These are phyloP conservation scores for Gloeophyllum trabeum DNA, from an alignment of 768 basidiomycete species.

Conservation along the genomic window DNA sequence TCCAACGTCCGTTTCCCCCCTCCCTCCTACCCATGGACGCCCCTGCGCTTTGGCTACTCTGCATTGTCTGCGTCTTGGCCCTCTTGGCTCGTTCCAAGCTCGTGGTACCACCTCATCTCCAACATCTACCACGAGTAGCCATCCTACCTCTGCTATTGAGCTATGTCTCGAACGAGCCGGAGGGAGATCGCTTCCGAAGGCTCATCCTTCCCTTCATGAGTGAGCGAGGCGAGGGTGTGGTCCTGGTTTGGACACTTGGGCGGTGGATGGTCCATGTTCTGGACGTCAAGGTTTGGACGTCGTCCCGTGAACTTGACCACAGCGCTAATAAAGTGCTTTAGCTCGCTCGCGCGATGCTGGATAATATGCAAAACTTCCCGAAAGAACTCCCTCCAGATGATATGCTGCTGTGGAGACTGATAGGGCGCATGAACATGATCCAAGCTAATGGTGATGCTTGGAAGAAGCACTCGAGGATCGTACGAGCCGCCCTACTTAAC, in stretches of 20 bases:
- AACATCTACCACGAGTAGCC: conserved; percentile 24
- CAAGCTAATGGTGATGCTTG: conserved; percentile 26
- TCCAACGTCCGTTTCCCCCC: no score
- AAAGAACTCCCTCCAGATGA: conserved; percentile 18
- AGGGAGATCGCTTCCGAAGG: conserved; percentile 20
- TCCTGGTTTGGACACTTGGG: conserved; percentile 26
- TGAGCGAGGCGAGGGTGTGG: conserved; percentile 18
- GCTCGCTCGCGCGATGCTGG: conserved; percentile 2
- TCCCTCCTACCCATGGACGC: no score
- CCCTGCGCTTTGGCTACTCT: no score
- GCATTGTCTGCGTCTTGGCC: no score
- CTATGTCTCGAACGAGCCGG: conserved; percentile 22
- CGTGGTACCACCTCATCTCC: conserved; percentile 17
- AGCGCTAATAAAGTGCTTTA: not conserved
- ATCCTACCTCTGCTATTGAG: conserved; percentile 20
- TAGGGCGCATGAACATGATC: conserved; percentile 23
- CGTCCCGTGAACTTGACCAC: not conserved
- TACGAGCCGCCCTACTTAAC: conserved; percentile 22
- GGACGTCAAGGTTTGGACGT: conserved; percentile 19
- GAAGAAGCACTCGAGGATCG: conserved; percentile 23
- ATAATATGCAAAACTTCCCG: conserved; percentile 4
- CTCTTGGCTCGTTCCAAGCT: not conserved
- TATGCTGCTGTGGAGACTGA: conserved; percentile 24
- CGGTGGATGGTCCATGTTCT: conserved; percentile 29
- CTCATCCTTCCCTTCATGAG: conserved; percentile 25